Percentiles rank a stretch among this genome's conserved stretches.
phyloP scores from a whole-genome alignment of 2,329 filamentous ascomycete species.

The Aulographum hederae region DNA sequence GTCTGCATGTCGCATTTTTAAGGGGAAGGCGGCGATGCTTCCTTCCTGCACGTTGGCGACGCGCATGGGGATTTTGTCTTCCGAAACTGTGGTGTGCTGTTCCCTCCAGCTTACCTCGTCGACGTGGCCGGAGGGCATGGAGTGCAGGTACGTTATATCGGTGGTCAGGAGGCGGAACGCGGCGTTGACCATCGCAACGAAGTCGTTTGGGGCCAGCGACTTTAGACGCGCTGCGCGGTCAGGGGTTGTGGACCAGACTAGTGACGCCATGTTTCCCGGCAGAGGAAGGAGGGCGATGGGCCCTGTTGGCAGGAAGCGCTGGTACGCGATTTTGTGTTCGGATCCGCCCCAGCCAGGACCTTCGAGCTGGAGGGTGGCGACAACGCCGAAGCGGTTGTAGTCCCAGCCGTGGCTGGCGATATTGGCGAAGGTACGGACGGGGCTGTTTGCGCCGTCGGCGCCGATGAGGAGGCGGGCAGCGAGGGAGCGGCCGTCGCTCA shows the following conservation, averaged over 20 bases:
- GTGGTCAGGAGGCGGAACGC: slow-evolving; percentile 68
- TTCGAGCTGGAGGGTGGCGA: slow-evolving; percentile 67
- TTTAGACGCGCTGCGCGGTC: slow-evolving; percentile 64
- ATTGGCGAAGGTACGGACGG: slow-evolving; percentile 73
- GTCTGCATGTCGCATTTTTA: slow-evolving; percentile 84
- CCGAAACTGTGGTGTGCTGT: slow-evolving; percentile 6
- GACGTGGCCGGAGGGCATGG: slow-evolving; percentile 26
- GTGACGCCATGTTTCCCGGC: slow-evolving; percentile 61
- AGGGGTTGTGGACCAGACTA: slow-evolving; percentile 91
- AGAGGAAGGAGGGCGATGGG: slow-evolving; percentile 84
- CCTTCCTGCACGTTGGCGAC: slow-evolving; percentile 57
- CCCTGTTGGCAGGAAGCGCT: slow-evolving; percentile 83
- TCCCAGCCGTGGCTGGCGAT: slow-evolving; percentile 85
- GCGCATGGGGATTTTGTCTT: slow-evolving; percentile 37
- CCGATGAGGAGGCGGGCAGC: slow-evolving; percentile 75
- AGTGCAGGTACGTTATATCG: slow-evolving; percentile 73
- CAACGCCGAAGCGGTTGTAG: slow-evolving; percentile 76
- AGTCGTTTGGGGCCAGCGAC: slow-evolving; percentile 51
- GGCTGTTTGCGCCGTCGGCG: slow-evolving; percentile 88
- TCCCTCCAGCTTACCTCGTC: slow-evolving; percentile 5
- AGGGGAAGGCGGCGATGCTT: slow-evolving; percentile 74
- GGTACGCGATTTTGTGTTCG: slow-evolving; percentile 60
- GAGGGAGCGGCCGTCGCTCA: slow-evolving; percentile 49
- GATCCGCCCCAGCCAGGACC: slow-evolving; percentile 21
- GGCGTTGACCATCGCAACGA: slow-evolving; percentile 78